Percentiles rank a stretch among this genome's conserved stretches.
Conservation (phyloP, 768 basidiomycete species). For the Termitomyces sp. region DNA sequence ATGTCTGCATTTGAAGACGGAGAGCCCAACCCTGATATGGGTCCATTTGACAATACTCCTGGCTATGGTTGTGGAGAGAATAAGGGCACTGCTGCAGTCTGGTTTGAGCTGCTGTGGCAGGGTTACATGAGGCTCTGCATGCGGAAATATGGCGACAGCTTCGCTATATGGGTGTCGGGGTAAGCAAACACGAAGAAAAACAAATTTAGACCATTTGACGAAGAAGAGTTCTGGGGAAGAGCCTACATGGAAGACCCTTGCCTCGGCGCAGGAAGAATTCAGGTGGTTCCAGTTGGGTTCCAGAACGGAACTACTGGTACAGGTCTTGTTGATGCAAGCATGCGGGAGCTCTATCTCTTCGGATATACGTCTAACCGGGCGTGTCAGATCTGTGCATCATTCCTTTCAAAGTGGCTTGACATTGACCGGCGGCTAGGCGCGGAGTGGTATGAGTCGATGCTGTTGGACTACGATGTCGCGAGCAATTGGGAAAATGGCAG, state of each 20-base stretch:
- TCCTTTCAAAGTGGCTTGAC: slow-evolving; percentile 4
- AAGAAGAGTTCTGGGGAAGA: background rate
- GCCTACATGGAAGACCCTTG: background rate
- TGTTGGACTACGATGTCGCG: slow-evolving; percentile 7
- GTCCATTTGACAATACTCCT: background rate
- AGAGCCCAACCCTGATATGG: background rate
- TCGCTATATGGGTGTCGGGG: background rate
- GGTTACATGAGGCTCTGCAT: background rate
- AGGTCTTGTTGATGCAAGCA: background rate
- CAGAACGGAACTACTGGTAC: background rate
- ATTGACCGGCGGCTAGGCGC: slow-evolving; percentile 5
- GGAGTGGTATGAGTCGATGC: slow-evolving; percentile 10
- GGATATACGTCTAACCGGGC: slow-evolving; percentile 7
- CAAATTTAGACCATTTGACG: background rate
- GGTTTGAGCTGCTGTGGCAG: slow-evolving; percentile 5
- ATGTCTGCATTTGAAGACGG: background rate
- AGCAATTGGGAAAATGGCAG: slow-evolving; percentile 9
- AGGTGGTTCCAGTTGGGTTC: background rate
- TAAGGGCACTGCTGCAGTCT: background rate
- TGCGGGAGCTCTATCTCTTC: background rate
- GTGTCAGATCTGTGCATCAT: slow-evolving; percentile 7
- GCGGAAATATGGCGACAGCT: background rate
- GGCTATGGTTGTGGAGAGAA: background rate
- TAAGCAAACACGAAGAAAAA: background rate
- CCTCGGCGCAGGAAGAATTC: background rate